Percentiles rank a stretch among this genome's conserved stretches.
These are phyloP conservation scores for Coccinonectria pachysandricola DNA, from an alignment of 2,329 filamentous ascomycete genomes.

Conservation along the genomic window DNA sequence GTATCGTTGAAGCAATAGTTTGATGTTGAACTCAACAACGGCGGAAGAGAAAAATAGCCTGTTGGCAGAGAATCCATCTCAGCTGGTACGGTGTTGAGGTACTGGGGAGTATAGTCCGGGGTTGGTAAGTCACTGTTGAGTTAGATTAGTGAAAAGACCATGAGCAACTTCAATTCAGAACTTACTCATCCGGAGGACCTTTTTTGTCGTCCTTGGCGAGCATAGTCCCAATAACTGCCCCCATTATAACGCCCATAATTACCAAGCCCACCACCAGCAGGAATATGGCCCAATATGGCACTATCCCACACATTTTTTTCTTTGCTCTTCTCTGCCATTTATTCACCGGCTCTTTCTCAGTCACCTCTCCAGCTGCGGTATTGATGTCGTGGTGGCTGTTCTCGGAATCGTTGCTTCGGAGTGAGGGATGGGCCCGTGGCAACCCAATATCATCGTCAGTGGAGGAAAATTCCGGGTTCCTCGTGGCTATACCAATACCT, in stretches of 20 bases:
- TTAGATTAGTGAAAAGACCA: slow-evolving; percentile 1
- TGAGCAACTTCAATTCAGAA: slow-evolving; percentile 1
- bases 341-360: slow-evolving; percentile 36
- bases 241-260: slow-evolving; percentile 45
- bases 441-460: slow-evolving; percentile 41
- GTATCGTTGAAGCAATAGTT: slow-evolving; percentile 48
- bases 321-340: slow-evolving; percentile 46
- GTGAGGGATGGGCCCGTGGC: slow-evolving; percentile 39
- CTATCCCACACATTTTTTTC: slow-evolving; percentile 45
- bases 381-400: slow-evolving; percentile 45
- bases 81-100: slow-evolving; percentile 38
- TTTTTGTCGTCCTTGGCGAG: slow-evolving; percentile 17
- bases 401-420: slow-evolving; percentile 38
- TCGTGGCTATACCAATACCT: slow-evolving; percentile 49
- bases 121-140: too few relatives aligned
- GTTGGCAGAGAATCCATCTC: slow-evolving; percentile 42
- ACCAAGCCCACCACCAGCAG: slow-evolving; percentile 38
- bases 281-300: slow-evolving; percentile 52
- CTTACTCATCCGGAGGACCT: slow-evolving; percentile 9
- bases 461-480: slow-evolving; percentile 53
- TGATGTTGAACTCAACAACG: slow-evolving; percentile 40
- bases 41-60: slow-evolving; percentile 47
- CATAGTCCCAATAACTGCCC: slow-evolving; percentile 43
- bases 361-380: slow-evolving; percentile 32
- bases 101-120: too few relatives aligned